Base-by-base conservation (phyloP, 2,329 filamentous ascomycete genomes). In the Alternaria sp. region DNA sequence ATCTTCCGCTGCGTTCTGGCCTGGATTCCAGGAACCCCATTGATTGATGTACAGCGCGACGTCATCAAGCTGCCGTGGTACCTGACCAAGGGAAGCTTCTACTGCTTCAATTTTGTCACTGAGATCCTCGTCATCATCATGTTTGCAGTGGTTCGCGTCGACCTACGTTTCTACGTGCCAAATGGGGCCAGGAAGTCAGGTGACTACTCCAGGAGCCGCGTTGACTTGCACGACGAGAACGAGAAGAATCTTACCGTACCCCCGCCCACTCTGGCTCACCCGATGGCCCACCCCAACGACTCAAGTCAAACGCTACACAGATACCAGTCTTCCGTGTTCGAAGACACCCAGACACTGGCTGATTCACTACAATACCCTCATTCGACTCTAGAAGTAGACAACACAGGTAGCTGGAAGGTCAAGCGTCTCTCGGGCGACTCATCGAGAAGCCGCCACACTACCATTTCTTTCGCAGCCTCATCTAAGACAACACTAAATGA, bases 141-240 rank as follows among this genome's bases (percentile, higher is more conserved):
- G 11, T 95, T 91, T 79, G 85, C 89, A 1, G 69, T 91, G 13
- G 80, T 85, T 11, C 86, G 93, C 40, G 89, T 96, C 65, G 93
- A 97, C 76, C 84, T 86, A 62, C 87, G 91, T 43, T 97, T 96
- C 82, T 86, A 91, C 74, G 82, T 96, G 28, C 91, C 92, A 0
- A 83, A 96, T 73, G 90, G 91, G 51, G 88, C 88, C 73, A 86
- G 85, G 45, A 84, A 82, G 2, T 68, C 71, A 17, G 77, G 77
- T 21, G 75, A 74, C 28, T 79, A 79, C 59, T 62, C 67, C 13
- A 65, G 67, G 26, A 73, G 70, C 45, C 68, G 63, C 8, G 66
- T 69, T 58, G 66, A 69, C 23, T 51, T 78, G 28, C 66, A 67
- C 15, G 57, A 71, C 17, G 64, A 64, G 8, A 69, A 67, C 30